Percentiles rank a stretch among this genome's conserved stretches.
Conservation (phyloP, 495 filamentous ascomycete species). For the Stereocaulon alpinum region DNA sequence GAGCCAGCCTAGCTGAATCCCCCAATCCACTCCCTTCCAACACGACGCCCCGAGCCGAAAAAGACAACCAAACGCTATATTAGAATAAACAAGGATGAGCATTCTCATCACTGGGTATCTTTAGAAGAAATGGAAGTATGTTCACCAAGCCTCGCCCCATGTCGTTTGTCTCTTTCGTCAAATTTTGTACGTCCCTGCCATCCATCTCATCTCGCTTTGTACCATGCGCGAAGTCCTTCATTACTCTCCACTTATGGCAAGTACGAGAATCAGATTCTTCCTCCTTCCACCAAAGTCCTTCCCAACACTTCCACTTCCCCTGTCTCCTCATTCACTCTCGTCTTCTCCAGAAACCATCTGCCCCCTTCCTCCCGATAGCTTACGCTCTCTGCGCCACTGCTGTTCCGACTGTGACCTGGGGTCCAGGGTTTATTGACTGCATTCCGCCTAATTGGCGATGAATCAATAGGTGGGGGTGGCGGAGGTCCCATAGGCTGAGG, state of each 20-base stretch:
- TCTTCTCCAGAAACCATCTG: slow-evolving; percentile 47
- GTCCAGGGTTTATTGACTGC: neutral
- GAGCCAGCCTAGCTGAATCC: too few relatives aligned
- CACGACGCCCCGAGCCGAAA: too few relatives aligned
- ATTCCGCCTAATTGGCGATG: slow-evolving; percentile 4
- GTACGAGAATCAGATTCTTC: slow-evolving; percentile 25
- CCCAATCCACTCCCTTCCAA: too few relatives aligned
- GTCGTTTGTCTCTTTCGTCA: neutral
- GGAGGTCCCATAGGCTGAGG: slow-evolving; percentile 3
- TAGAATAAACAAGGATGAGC: too few relatives aligned
- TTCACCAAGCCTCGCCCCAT: neutral
- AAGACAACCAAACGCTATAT: too few relatives aligned
- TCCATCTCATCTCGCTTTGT: too few relatives aligned
- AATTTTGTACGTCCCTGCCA: neutral
- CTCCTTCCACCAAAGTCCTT: slow-evolving; percentile 30
- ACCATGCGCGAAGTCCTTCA: too few relatives aligned
- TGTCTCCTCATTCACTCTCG: slow-evolving; percentile 35
- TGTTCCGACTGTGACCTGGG: slow-evolving; percentile 24
- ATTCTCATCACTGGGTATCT: slow-evolving; percentile 10
- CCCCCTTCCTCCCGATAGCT: slow-evolving; percentile 44
- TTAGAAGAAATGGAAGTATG: neutral
- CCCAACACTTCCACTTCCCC: slow-evolving; percentile 41
- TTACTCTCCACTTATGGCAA: too few relatives aligned
- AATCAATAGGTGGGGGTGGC: slow-evolving; percentile 3
- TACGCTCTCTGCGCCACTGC: slow-evolving; percentile 44